A percentile compares a stretch with the other conserved stretches of the same genome.
Evolutionary conservation across 768 basidiomycete genomes (phyloP).

Genomic region (Podaxis sp.): DNA sequence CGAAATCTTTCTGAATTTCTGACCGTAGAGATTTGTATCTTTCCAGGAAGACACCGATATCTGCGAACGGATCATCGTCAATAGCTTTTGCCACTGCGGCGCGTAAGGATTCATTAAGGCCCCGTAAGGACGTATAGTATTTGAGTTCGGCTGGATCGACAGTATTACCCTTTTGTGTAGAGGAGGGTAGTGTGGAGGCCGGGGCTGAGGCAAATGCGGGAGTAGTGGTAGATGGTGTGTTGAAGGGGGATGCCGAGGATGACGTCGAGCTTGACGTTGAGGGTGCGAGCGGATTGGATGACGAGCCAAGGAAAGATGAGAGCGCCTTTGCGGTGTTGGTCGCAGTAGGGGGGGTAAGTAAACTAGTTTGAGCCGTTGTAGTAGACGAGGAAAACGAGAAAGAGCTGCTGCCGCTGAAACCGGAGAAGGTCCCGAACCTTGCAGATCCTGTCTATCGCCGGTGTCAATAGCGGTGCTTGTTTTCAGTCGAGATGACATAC

Average conservation of each 20-base stretch:
- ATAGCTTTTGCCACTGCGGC: slow-evolving; percentile 57
- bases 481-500: neutral
- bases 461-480: neutral
- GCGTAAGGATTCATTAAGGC: slow-evolving; percentile 68
- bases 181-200: slow-evolving; percentile 16
- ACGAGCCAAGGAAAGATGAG: slow-evolving; percentile 7
- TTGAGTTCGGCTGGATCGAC: slow-evolving; percentile 40
- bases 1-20: slow-evolving; percentile 56
- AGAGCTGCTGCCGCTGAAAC: slow-evolving; percentile 46
- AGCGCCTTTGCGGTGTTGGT: slow-evolving; percentile 10
- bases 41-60: slow-evolving; percentile 54
- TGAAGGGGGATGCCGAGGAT: neutral
- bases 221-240: neutral
- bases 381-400: slow-evolving; percentile 28
- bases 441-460: slow-evolving; percentile 29
- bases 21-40: slow-evolving; percentile 59
- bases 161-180: slow-evolving; percentile 22
- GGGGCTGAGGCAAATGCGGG: neutral
- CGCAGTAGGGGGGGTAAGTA: slow-evolving; percentile 5
- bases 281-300: neutral
- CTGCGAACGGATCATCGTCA: slow-evolving; percentile 69
- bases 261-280: neutral
- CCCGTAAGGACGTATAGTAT: slow-evolving; percentile 72
- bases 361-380: slow-evolving; percentile 16
- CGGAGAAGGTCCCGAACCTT: slow-evolving; percentile 53